Base-by-base conservation (phyloP, 495 filamentous ascomycete genomes). In the Aspergillus asperescens region DNA sequence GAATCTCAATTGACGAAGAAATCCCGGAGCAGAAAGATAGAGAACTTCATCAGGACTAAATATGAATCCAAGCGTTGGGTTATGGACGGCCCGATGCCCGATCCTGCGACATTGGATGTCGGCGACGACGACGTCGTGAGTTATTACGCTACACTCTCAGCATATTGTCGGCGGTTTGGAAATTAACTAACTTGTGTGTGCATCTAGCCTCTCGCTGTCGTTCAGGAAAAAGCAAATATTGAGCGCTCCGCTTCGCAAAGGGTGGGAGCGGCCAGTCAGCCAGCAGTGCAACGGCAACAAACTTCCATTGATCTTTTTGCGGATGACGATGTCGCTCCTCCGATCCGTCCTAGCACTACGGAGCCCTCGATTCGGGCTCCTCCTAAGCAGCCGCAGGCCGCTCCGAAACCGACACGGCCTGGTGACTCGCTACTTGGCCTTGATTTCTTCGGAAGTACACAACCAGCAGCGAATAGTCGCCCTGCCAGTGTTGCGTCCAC, bases 1-100 rank as follows among this genome's bases (percentile, higher is more conserved):
- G 15, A 24, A 32, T 47, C 44, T 6, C 52, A 27, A 27, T 50
- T 65, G 34, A 57, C 37, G 23, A 27, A 19, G 5, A 3, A 9
- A n/a, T 13, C 7, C 29, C 32, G 12, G 5, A 19, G 51, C 41
- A 85, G 82, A 38, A 98, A 98, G 75, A 97, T 98, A 56, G 93
- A 97, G 77, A 98, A 96, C 70, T 98, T 98, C 59, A 96, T 98
- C 55, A 82, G 94, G 37, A 98, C 93, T 29, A 98, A 98, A 69
- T 98, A 98, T 67, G 93, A 98, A 61, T 85, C 89, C 7, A 97
- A 95, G 76, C 78, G 94, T 70, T 98, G 93, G 93, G 88, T 90
- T 2, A 96, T 96, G 92, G 94, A 98, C 52, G 93, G 94, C 3
- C 81, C 78, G 9, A 90, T 96, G 70, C 94, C 94, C 7, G 89